A percentile compares a stretch with the other conserved stretches of the same genome.
These are phyloP conservation scores for Leccinum boreale DNA, from an alignment of 768 basidiomycete genomes.

Conservation along the genomic window DNA sequence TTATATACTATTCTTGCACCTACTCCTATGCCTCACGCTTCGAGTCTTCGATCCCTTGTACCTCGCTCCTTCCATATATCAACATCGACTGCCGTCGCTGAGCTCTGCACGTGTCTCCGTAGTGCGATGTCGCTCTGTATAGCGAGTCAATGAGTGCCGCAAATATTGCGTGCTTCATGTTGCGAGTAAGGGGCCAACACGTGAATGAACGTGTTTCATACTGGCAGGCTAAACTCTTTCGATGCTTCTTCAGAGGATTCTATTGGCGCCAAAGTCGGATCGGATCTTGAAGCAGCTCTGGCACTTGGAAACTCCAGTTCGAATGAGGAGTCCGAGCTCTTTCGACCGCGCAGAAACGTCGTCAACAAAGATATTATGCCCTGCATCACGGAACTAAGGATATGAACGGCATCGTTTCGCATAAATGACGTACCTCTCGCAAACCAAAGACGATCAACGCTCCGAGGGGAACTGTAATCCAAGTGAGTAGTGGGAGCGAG, in stretches of 20 bases:
- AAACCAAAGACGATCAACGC: conserved; percentile 48
- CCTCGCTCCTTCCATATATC: conserved; percentile 13
- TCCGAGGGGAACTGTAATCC: conserved; percentile 44
- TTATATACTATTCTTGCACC: conserved; percentile 17
- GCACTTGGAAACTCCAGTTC: conserved; percentile 24
- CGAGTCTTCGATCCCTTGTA: conserved; percentile 20
- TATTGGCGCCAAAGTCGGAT: conserved; percentile 2
- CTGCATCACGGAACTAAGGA: conserved; percentile 22
- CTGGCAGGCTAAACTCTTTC: conserved; percentile 2
- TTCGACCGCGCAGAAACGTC: conserved; percentile 2
- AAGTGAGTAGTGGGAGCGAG: background rate
- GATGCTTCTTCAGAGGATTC: conserved; percentile 1
- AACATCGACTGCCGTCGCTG: conserved; percentile 4
- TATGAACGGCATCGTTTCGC: background rate
- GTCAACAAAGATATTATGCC: conserved; percentile 39
- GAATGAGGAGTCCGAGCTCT: conserved; percentile 2
- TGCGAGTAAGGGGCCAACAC: background rate
- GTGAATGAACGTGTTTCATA: conserved; percentile 6
- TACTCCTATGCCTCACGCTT: conserved; percentile 8
- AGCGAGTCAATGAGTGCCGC: background rate
- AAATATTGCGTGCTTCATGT: conserved; percentile 3
- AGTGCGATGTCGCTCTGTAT: background rate
- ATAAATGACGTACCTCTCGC: conserved; percentile 38
- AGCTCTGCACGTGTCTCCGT: background rate
- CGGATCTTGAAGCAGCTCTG: conserved; percentile 16